Conservation (phyloP, 2,329 filamentous ascomycete species). For the Penicillium paneum region DNA sequence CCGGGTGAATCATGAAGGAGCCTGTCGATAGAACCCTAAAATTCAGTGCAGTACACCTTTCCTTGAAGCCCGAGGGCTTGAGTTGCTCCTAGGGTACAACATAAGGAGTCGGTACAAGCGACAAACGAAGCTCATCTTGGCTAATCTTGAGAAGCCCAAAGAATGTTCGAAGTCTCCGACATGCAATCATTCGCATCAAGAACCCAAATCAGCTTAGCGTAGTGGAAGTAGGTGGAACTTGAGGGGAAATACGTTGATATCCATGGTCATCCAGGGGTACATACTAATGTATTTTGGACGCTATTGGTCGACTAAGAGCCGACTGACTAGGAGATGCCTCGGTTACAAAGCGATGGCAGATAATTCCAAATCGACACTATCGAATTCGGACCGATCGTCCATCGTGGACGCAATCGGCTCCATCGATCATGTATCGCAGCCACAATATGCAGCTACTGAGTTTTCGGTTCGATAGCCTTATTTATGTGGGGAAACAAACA, state of each 20-base stretch:
- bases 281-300: neutral
- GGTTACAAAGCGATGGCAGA: neutral
- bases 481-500: neutral
- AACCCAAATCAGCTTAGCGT: neutral
- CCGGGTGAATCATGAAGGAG: neutral
- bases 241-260: neutral
- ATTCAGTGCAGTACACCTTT: neutral
- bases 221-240: neutral
- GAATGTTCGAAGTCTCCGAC: neutral
- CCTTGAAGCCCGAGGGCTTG: neutral
- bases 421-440: neutral
- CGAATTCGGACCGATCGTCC: neutral
- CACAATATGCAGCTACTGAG: neutral
- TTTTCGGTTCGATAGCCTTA: neutral
- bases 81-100: neutral
- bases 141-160: neutral
- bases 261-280: neutral
- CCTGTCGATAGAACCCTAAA: neutral
- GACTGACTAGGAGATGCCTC: no score
- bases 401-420: neutral
- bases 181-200: neutral
- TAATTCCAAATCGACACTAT: neutral
- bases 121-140: neutral
- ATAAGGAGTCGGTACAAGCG: neutral
- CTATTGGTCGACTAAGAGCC: neutral